Evolutionary conservation across 2,329 filamentous ascomycete species (phyloP).

Genomic region (Lizonia empirigonia): DNA sequence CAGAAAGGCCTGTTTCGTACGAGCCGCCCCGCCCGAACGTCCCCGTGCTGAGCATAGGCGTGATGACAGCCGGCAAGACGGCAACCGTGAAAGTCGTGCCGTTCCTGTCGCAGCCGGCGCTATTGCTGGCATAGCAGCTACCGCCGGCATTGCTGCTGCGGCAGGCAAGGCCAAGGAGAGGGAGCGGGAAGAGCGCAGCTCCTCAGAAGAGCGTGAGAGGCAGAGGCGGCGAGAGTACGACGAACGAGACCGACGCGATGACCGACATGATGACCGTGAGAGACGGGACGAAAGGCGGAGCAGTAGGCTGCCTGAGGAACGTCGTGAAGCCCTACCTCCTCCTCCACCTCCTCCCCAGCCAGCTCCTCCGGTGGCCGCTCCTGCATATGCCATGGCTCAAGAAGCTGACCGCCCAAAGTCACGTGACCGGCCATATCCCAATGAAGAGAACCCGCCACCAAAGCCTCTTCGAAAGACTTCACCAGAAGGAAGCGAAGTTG

Average conservation of each 20-base stretch:
- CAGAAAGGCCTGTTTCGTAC: slow-evolving; percentile 20
- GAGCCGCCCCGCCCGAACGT: slow-evolving; percentile 35
- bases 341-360: slow-evolving; percentile 19
- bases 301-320: slow-evolving; percentile 23
- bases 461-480: slow-evolving; percentile 36
- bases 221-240: slow-evolving; percentile 39
- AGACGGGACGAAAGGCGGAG: slow-evolving; percentile 37
- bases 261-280: slow-evolving; percentile 33
- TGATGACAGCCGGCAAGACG: slow-evolving; percentile 28
- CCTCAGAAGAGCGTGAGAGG: slow-evolving; percentile 27
- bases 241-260: slow-evolving; percentile 45
- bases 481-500: slow-evolving; percentile 44
- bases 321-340: slow-evolving; percentile 25
- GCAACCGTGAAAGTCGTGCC: slow-evolving; percentile 28
- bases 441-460: slow-evolving; percentile 36
- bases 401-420: slow-evolving; percentile 27
- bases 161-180: slow-evolving; percentile 40
- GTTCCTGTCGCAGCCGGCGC: slow-evolving; percentile 37
- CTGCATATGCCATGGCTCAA: slow-evolving; percentile 5
- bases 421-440: slow-evolving; percentile 43
- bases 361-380: slow-evolving; percentile 22
- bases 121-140: slow-evolving; percentile 34
- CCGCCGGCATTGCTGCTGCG: slow-evolving; percentile 35
- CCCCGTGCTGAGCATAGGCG: slow-evolving; percentile 33
- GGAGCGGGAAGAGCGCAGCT: slow-evolving; percentile 26